A percentile compares a stretch with the other conserved stretches of the same genome.
Evolutionary conservation across 1,284 basidiomycete species (phyloP).

Genomic region (Malassezia vespertilionis): DNA sequence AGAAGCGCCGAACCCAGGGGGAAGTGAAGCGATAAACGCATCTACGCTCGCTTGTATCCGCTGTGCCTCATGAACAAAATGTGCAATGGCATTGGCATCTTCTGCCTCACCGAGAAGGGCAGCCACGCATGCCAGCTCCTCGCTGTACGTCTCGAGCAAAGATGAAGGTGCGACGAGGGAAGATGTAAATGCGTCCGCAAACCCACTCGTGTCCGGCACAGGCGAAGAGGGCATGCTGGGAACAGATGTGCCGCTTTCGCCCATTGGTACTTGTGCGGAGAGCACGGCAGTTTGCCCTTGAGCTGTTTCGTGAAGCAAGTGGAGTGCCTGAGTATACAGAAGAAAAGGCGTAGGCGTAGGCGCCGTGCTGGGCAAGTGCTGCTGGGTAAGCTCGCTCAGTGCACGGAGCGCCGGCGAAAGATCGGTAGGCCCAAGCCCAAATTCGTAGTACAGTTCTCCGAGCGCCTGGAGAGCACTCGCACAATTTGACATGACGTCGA

Average conservation of each 20-base stretch:
- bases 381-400: neutral
- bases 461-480: slow-evolving; percentile 11
- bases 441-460: slow-evolving; percentile 7
- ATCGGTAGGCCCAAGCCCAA: no score
- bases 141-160: slow-evolving; percentile 10
- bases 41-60: neutral
- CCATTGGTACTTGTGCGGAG: no score
- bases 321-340: slow-evolving; percentile 4
- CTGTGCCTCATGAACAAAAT: neutral
- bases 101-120: neutral
- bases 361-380: no score
- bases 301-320: slow-evolving; percentile 1
- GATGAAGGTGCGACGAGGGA: slow-evolving; percentile 10
- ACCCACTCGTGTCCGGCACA: neutral
- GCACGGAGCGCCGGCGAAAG: no score
- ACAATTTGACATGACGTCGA: slow-evolving; percentile 12
- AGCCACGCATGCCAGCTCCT: slow-evolving; percentile 3
- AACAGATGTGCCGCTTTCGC: no score
- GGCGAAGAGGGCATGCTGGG: no score
- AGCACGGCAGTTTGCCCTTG: neutral
- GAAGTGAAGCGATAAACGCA: neutral
- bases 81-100: neutral
- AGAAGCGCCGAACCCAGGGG: slow-evolving; percentile 3
- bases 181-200: slow-evolving; percentile 1
- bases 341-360: no score